Conservation (phyloP, 2,329 filamentous ascomycete species). For the Xylaria sp. region DNA sequence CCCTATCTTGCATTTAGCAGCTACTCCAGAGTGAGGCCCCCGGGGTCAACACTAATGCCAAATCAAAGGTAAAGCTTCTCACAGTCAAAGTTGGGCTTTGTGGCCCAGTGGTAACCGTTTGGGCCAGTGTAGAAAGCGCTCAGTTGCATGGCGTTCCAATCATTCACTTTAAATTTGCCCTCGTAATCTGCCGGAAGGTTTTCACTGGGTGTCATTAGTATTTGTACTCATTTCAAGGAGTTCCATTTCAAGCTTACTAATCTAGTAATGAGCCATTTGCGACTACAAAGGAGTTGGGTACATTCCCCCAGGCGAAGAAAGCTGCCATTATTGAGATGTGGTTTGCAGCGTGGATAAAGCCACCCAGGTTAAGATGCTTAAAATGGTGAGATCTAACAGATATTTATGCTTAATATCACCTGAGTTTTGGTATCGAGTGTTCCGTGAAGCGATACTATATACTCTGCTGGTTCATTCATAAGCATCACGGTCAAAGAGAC, state of each 20-base stretch:
- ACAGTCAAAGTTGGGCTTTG: constrained; percentile 18
- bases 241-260: constrained; percentile 14
- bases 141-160: constrained; percentile 27
- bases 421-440: not conserved
- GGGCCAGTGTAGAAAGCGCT: constrained; percentile 24
- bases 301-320: constrained; percentile 31
- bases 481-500: not conserved
- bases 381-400: not conserved
- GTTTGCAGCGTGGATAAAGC: not conserved
- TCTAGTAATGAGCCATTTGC: constrained; percentile 29
- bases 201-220: constrained; percentile 15
- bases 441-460: not conserved
- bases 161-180: constrained; percentile 29
- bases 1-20: constrained; percentile 15
- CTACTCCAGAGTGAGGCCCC: not conserved
- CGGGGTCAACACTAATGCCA: too few species aligned
- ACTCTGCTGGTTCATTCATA: not conserved
- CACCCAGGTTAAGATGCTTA: not conserved
- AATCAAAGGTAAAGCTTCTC: not conserved
- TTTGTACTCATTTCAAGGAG: not conserved
- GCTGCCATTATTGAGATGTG: constrained; percentile 28
- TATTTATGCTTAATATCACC: not conserved
- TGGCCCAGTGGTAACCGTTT: constrained; percentile 20
- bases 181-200: constrained; percentile 24
- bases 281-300: constrained; percentile 29